Percentiles rank a stretch among this genome's conserved stretches.
Conservation (phyloP, 129 eudicot species). For the Lonicera japonica region DNA sequence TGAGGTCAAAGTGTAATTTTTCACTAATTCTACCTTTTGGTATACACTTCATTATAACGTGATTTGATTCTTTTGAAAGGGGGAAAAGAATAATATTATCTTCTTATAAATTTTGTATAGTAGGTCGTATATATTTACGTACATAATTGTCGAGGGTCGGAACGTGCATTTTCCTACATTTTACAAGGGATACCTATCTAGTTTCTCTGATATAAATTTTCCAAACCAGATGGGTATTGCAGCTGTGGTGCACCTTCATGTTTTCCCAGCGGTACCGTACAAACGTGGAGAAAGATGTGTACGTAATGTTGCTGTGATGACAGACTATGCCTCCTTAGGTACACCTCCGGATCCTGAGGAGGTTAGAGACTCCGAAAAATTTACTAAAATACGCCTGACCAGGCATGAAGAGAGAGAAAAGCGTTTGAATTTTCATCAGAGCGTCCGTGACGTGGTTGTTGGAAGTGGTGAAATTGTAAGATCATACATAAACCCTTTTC, state of each 20-base stretch:
- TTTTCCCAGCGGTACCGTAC: slow-evolving; percentile 84
- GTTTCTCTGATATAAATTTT: slow-evolving; percentile 9
- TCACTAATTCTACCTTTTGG: too few relatives aligned
- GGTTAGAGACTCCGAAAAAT: slow-evolving; percentile 66
- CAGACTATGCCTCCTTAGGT: slow-evolving; percentile 85
- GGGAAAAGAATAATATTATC: too few relatives aligned
- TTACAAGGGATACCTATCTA: too few relatives aligned
- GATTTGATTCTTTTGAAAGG: too few relatives aligned
- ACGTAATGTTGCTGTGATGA: slow-evolving; percentile 81
- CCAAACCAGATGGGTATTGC: slow-evolving; percentile 85
- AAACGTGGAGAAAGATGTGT: slow-evolving; percentile 93
- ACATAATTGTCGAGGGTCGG: too few relatives aligned
- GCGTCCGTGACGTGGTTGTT: slow-evolving; percentile 85
- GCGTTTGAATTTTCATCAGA: slow-evolving; percentile 64
- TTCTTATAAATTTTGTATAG: too few relatives aligned
- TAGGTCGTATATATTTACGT: too few relatives aligned
- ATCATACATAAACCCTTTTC: not conserved
- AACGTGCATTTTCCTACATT: too few relatives aligned
- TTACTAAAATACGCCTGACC: slow-evolving; percentile 38
- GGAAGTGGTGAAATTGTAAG: slow-evolving; percentile 96
- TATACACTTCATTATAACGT: too few relatives aligned
- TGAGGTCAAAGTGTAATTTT: too few relatives aligned
- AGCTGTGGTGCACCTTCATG: slow-evolving; percentile 84
- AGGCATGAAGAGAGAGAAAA: slow-evolving; percentile 56
- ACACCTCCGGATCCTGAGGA: slow-evolving; percentile 88